Conservation (phyloP, 202 grass and related monocot species). For the Carex arenaria region DNA sequence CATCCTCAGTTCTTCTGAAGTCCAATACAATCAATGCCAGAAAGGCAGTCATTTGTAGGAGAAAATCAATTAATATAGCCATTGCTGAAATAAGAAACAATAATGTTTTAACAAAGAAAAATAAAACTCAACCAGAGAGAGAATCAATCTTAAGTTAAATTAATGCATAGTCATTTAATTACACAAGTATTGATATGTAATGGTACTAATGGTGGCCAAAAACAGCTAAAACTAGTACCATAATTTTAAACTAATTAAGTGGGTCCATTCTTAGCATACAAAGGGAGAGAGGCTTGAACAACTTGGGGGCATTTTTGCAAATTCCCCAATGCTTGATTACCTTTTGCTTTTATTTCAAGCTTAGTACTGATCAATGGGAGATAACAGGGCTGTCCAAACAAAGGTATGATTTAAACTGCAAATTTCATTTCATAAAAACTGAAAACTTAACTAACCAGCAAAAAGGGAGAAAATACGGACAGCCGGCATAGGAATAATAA, state of each 20-base stretch:
- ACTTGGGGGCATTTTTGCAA: neutral
- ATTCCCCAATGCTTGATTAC: neutral
- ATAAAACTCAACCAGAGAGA: neutral
- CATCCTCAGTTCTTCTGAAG: conserved; percentile 69
- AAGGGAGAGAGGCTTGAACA: neutral
- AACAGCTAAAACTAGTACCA: neutral
- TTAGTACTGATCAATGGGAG: neutral
- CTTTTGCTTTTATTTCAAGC: neutral
- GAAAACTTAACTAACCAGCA: conserved; percentile 66
- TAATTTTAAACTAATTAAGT: neutral
- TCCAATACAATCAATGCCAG: conserved; percentile 89
- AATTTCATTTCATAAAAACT: neutral
- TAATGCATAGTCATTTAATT: neutral
- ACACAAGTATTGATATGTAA: neutral
- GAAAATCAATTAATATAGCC: conserved; percentile 90
- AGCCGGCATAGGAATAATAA: conserved; percentile 90
- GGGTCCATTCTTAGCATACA: conserved; percentile 1
- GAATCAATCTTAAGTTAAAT: neutral
- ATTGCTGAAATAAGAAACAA: conserved; percentile 58
- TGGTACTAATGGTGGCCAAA: neutral
- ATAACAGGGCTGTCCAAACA: neutral
- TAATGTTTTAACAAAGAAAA: conserved; percentile 17
- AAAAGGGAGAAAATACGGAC: conserved; percentile 96
- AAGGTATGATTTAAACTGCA: neutral
- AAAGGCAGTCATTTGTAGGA: conserved; percentile 93